Percentiles rank a stretch among this genome's conserved stretches.
Evolutionary conservation across 208 protist genomes (phyloP).

Genomic region (Blastocrithidia nonstop): DNA sequence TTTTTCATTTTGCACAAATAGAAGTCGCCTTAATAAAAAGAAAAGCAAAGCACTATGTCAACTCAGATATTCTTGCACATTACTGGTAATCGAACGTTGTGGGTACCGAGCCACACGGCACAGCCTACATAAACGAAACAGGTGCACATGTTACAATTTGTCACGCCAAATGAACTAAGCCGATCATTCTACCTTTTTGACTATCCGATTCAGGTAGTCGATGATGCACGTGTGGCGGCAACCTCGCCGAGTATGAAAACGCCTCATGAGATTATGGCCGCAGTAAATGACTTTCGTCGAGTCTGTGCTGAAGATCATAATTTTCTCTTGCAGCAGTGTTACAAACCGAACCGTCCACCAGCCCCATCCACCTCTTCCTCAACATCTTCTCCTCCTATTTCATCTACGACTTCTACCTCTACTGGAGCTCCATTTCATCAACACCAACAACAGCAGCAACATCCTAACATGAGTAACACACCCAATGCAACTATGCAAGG

Average conservation of each 20-base stretch:
- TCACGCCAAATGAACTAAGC: slow-evolving; percentile 54
- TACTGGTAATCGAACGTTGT: slow-evolving; percentile 59
- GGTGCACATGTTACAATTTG: slow-evolving; percentile 47
- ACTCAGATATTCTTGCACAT: slow-evolving; percentile 60
- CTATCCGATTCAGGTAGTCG: slow-evolving; percentile 49
- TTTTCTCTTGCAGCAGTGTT: slow-evolving; percentile 55
- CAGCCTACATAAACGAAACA: slow-evolving; percentile 27
- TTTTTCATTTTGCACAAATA: not conserved
- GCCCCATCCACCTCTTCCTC: not conserved
- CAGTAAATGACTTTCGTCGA: slow-evolving; percentile 69
- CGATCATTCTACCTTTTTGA: slow-evolving; percentile 81
- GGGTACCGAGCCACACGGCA: slow-evolving; percentile 67
- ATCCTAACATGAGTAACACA: too few species aligned
- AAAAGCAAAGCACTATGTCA: slow-evolving; percentile 14
- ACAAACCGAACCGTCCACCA: slow-evolving; percentile 31
- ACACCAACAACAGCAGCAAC: slow-evolving; percentile 2
- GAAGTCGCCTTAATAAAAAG: not conserved
- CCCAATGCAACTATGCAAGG: not conserved
- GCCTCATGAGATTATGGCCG: slow-evolving; percentile 40
- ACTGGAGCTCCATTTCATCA: slow-evolving; percentile 3
- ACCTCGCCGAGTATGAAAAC: slow-evolving; percentile 56
- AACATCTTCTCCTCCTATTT: slow-evolving; percentile 8
- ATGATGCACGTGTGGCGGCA: slow-evolving; percentile 24
- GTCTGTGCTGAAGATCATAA: slow-evolving; percentile 40
- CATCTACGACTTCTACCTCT: too few species aligned